Evolutionary conservation across 768 basidiomycete genomes (phyloP).

Genomic region (button mushroom (Agaricus bisporus)): DNA sequence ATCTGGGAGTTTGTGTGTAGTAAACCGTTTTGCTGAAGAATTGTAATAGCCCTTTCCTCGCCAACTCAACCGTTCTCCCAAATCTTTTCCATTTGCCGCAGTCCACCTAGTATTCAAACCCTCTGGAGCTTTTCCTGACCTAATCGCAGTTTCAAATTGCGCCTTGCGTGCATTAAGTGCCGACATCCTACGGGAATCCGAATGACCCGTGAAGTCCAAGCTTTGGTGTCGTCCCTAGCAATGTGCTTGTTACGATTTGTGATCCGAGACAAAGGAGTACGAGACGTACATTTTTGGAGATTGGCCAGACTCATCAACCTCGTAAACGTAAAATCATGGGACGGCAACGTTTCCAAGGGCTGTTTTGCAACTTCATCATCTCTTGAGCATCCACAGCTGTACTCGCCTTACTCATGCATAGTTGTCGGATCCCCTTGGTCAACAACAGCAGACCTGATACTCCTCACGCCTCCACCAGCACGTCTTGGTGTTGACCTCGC

Average conservation of each 20-base stretch:
- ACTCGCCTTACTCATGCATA: constrained; percentile 83
- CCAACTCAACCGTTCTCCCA: constrained; percentile 79
- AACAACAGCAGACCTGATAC: constrained; percentile 60
- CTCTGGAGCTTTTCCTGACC: constrained; percentile 48
- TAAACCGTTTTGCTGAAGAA: too few species aligned
- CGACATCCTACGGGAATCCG: constrained; percentile 80
- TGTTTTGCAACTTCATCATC: constrained; percentile 78
- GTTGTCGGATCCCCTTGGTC: constrained; percentile 80
- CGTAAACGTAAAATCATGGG: constrained; percentile 81
- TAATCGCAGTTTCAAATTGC: constrained; percentile 64
- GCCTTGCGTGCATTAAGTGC: constrained; percentile 61
- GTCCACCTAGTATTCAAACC: constrained; percentile 68
- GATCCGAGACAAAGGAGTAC: background rate
- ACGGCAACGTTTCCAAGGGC: constrained; percentile 47
- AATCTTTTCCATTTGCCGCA: constrained; percentile 62
- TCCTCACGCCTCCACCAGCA: constrained; percentile 28
- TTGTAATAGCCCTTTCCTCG: constrained; percentile 67
- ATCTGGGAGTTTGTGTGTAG: too few species aligned
- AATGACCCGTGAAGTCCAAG: constrained; percentile 72
- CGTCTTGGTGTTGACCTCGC: constrained; percentile 40
- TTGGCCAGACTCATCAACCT: constrained; percentile 79
- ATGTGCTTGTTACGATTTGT: background rate
- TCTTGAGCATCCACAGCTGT: constrained; percentile 65
- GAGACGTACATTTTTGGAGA: constrained; percentile 66
- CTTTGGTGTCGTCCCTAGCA: constrained; percentile 62